These are phyloP conservation scores for Pleurotus djamor DNA, from an alignment of 768 basidiomycete species.

Conservation along the genomic window DNA sequence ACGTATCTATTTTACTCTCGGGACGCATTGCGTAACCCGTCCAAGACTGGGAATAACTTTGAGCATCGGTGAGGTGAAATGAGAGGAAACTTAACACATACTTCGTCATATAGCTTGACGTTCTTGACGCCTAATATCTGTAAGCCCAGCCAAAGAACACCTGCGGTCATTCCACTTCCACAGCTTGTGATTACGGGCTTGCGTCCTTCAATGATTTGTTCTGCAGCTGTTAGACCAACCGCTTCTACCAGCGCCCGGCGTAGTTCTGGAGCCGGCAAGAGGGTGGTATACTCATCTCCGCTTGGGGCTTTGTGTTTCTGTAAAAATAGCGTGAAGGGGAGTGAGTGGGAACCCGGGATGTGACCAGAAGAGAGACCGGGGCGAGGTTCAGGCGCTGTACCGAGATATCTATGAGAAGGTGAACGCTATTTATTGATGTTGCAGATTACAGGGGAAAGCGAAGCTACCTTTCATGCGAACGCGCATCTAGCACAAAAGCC, in stretches of 20 bases:
- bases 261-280: constrained; percentile 58
- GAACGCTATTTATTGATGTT: not conserved
- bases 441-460: not conserved
- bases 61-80: too few species aligned
- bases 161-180: constrained; percentile 99
- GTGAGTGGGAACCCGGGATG: constrained; percentile 81
- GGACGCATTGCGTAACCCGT: constrained; percentile 84
- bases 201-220: constrained; percentile 59
- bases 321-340: constrained; percentile 82
- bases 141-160: constrained; percentile 90
- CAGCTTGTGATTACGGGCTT: constrained; percentile 72
- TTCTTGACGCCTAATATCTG: constrained; percentile 61
- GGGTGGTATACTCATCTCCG: constrained; percentile 52
- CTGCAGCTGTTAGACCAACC: constrained; percentile 55
- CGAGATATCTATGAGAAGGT: constrained; percentile 60
- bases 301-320: constrained; percentile 35
- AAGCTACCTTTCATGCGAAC: constrained; percentile 74
- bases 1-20: constrained; percentile 67
- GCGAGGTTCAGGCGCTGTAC: constrained; percentile 85
- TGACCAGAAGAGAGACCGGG: constrained; percentile 88
- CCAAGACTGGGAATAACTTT: constrained; percentile 67
- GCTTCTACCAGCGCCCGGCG: constrained; percentile 56
- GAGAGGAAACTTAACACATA: constrained; percentile 28
- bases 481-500: constrained; percentile 80
- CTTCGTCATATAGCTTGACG: constrained; percentile 92